A percentile compares a stretch with the other conserved stretches of the same genome.
Conservation (phyloP, 208 protist species). For the Trypanosoma conorhini region DNA sequence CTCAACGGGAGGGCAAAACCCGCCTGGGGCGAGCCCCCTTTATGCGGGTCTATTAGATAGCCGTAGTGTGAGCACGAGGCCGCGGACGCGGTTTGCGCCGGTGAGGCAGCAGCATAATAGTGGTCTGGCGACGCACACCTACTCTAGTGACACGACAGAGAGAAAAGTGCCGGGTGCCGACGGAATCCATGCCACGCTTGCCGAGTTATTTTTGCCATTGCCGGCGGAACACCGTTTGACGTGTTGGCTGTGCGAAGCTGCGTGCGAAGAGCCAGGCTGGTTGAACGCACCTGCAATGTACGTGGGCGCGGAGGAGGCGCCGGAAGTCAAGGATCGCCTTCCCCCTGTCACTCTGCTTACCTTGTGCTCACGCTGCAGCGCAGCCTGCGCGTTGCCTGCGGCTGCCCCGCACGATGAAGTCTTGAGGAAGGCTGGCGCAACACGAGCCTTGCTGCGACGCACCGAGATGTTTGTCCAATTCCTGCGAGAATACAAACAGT, state of each 20-base stretch:
- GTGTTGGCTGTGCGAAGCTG: conserved; percentile 57
- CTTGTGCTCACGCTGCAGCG: conserved; percentile 43
- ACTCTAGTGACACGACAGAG: neutral
- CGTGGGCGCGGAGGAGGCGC: neutral
- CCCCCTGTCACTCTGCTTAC: conserved; percentile 26
- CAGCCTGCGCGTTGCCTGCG: conserved; percentile 23
- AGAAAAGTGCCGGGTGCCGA: neutral
- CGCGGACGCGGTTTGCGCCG: neutral
- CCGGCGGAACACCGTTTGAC: neutral
- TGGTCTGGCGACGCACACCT: neutral
- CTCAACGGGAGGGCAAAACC: neutral
- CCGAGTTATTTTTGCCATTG: neutral
- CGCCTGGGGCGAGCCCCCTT: neutral
- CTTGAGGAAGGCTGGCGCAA: conserved; percentile 40
- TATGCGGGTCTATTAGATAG: conserved; percentile 7
- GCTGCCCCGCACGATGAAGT: conserved; percentile 28
- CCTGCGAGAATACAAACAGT: conserved; percentile 49
- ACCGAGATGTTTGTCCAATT: conserved; percentile 43
- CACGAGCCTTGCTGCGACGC: conserved; percentile 27
- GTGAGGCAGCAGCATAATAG: neutral
- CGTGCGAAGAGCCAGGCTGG: conserved; percentile 32
- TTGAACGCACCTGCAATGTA: conserved; percentile 19
- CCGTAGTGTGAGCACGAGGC: neutral
- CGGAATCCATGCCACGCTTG: neutral
- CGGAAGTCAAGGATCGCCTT: neutral